Percentiles rank a stretch among this genome's conserved stretches.
phyloP scores from a whole-genome alignment of 2,329 filamentous ascomycete species.

The Whalleya microplaca region DNA sequence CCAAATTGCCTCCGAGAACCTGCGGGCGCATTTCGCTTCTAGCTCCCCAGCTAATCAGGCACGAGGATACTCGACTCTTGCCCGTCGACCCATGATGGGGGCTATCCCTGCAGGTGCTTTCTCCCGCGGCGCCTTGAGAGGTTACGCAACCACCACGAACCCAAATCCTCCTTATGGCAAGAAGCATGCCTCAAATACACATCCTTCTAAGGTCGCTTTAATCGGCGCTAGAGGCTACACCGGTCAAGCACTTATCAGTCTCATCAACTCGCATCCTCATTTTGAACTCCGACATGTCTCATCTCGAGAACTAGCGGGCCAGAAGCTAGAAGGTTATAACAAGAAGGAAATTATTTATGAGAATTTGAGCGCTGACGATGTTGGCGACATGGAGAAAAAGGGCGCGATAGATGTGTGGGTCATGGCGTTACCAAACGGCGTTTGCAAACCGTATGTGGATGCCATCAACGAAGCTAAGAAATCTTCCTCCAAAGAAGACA shows the following conservation, averaged over 20 bases:
- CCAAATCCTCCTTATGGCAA: conserved; percentile 88
- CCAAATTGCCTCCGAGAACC: conserved; percentile 64
- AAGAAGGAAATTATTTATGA: conserved; percentile 94
- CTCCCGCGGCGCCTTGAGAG: conserved; percentile 42
- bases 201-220: conserved; percentile 78
- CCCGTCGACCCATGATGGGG: conserved; percentile 44
- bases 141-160: conserved; percentile 71
- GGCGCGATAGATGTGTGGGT: conserved; percentile 95
- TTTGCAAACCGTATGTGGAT: conserved; percentile 92
- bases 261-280: conserved; percentile 85
- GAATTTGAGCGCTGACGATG: conserved; percentile 84
- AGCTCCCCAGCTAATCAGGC: conserved; percentile 56
- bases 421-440: conserved; percentile 93
- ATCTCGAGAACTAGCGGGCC: conserved; percentile 86
- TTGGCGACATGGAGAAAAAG: conserved; percentile 79
- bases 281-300: conserved; percentile 92
- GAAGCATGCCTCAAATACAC: conserved; percentile 83
- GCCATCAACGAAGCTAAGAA: conserved; percentile 75
- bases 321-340: conserved; percentile 85
- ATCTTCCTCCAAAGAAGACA: conserved; percentile 48
- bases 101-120: conserved; percentile 29
- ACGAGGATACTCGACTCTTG: conserved; percentile 68
- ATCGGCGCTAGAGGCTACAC: conserved; percentile 95
- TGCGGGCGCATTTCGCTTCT: conserved; percentile 45
- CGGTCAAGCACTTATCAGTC: conserved; percentile 84